Conservation (phyloP, 1,284 basidiomycete species). For the Coniferiporia sulphurascens region DNA sequence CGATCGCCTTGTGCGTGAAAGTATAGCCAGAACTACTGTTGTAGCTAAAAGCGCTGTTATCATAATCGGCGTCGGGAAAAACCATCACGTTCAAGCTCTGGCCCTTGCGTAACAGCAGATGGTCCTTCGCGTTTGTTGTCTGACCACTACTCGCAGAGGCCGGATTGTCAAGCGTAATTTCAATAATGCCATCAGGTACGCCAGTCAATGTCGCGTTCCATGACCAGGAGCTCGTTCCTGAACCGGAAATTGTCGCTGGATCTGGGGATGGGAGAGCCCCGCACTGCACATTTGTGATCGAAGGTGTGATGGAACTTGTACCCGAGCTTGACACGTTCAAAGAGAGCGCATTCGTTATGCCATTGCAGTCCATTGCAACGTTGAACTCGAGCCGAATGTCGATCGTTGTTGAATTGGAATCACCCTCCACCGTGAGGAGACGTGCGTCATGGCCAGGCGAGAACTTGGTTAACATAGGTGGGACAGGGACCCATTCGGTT, state of each 20-base stretch:
- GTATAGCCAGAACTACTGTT: conserved; percentile 48
- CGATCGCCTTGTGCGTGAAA: conserved; percentile 76
- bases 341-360: conserved; percentile 55
- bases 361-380: conserved; percentile 64
- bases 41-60: conserved; percentile 56
- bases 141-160: conserved; percentile 37
- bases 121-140: conserved; percentile 57
- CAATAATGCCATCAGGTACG: conserved; percentile 76
- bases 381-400: conserved; percentile 78
- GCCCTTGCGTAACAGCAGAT: conserved; percentile 78
- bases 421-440: conserved; percentile 43
- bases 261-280: conserved; percentile 40
- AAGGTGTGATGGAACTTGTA: conserved; percentile 48
- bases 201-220: conserved; percentile 71
- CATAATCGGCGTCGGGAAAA: conserved; percentile 77
- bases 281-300: conserved; percentile 48
- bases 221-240: conserved; percentile 54
- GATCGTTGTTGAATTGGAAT: conserved; percentile 55
- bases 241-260: conserved; percentile 45
- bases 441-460: conserved; percentile 82
- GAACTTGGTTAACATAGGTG: conserved; percentile 74
- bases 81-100: conserved; percentile 71
- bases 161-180: conserved; percentile 63
- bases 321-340: conserved; percentile 69
- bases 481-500: conserved; percentile 61